Percentiles rank a stretch among this genome's conserved stretches.
Evolutionary conservation across 306 rosid genomes (phyloP).

Genomic region (Begonia loranthoides): DNA sequence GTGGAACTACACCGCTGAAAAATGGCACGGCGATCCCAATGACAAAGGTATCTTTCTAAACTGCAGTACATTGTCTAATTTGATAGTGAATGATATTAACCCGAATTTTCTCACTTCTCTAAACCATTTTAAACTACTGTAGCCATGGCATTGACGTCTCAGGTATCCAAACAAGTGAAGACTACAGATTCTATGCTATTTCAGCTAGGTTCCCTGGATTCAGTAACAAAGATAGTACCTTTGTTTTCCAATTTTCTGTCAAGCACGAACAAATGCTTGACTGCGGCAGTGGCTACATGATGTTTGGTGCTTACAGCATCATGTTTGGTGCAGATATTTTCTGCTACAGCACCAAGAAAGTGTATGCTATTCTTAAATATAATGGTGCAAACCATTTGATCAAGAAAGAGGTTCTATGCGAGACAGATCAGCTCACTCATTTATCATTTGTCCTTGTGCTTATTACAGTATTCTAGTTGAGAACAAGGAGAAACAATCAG

Average conservation of each 20-base stretch:
- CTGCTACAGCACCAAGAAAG: constrained; percentile 97
- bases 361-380: constrained; percentile 75
- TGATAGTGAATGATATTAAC: no score
- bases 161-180: constrained; percentile 99
- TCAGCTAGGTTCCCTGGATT: constrained; percentile 93
- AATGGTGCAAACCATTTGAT: constrained; percentile 73
- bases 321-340: constrained; percentile 99
- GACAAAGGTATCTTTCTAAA: constrained; percentile 47
- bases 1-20: constrained; percentile 81
- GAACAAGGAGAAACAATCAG: constrained; percentile 90
- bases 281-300: constrained; percentile 99
- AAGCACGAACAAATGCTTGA: constrained; percentile 98
- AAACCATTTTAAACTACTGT: no score
- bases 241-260: constrained; percentile 88
- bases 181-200: constrained; percentile 82
- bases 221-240: constrained; percentile 73
- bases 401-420: constrained; percentile 98
- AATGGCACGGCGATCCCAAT: constrained; percentile 64
- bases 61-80: background rate
- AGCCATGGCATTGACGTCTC: background rate
- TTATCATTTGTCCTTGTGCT: constrained; percentile 83
- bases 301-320: constrained; percentile 47
- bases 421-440: constrained; percentile 89
- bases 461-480: constrained; percentile 81
- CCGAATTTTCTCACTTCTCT: no score